phyloP scores from a whole-genome alignment of 2,329 filamentous ascomycete genomes.

The Xylaria sp. region DNA sequence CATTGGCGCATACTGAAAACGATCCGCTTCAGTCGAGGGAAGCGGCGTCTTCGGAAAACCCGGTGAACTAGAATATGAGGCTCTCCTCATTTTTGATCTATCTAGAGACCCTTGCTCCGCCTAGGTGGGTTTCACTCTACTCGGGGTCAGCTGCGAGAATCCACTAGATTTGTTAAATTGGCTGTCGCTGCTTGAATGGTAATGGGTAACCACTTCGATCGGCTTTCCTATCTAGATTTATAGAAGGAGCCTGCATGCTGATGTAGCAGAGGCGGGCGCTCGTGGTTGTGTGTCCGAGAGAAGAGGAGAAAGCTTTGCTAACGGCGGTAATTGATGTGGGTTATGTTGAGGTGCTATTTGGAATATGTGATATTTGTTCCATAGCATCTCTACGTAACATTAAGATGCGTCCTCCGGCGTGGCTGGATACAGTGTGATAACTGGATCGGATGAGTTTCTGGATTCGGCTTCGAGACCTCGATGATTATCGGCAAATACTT shows the following conservation, averaged over 20 bases:
- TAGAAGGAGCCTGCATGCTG: too few species aligned
- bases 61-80: background rate
- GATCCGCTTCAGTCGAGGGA: background rate
- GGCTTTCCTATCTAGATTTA: too few species aligned
- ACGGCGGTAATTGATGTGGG: too few species aligned
- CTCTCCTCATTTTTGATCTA: background rate
- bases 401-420: background rate
- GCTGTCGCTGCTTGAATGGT: background rate
- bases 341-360: too few species aligned
- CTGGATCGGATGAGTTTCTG: background rate
- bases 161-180: background rate
- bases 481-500: background rate
- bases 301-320: too few species aligned
- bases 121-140: background rate
- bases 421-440: background rate
- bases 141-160: background rate
- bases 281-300: too few species aligned
- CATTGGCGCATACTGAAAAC: too few species aligned
- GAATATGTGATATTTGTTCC: too few species aligned
- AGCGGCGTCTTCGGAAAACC: background rate
- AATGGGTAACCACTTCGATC: background rate
- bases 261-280: too few species aligned
- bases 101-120: background rate
- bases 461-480: background rate
- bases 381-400: too few species aligned